Percentiles rank a stretch among this genome's conserved stretches.
These are phyloP conservation scores for Suhomyces atakaporum DNA, from an alignment of 1,139 yeast species.

Conservation along the genomic window DNA sequence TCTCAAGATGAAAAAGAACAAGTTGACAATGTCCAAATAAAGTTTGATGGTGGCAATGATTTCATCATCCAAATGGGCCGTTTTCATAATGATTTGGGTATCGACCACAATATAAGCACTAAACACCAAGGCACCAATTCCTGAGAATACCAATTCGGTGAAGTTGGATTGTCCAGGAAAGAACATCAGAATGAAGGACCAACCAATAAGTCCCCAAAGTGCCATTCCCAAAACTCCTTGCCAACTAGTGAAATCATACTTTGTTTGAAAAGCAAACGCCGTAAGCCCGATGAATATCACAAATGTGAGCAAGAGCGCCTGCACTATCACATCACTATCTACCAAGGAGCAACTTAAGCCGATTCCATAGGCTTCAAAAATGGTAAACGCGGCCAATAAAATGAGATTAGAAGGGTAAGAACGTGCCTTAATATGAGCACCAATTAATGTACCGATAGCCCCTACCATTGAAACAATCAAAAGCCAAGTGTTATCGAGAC, in stretches of 20 bases:
- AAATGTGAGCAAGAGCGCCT: conserved; percentile 71
- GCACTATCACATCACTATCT: conserved; percentile 64
- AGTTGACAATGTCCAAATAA: conserved; percentile 78
- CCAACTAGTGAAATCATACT: conserved; percentile 76
- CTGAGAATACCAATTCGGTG: conserved; percentile 65
- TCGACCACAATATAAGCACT: conserved; percentile 75
- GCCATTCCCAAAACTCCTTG: conserved; percentile 63
- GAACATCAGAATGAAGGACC: conserved; percentile 70
- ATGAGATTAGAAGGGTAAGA: conserved; percentile 63
- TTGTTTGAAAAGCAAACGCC: conserved; percentile 77
- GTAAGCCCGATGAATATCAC: conserved; percentile 76
- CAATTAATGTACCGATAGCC: conserved; percentile 62
- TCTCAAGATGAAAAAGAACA: conserved; percentile 75
- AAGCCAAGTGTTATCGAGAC: conserved; percentile 61
- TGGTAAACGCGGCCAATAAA: conserved; percentile 65
- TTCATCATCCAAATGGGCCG: conserved; percentile 83
- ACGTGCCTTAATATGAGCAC: conserved; percentile 59
- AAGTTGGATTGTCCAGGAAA: conserved; percentile 57
- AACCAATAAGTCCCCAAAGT: conserved; percentile 69
- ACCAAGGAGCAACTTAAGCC: conserved; percentile 68
- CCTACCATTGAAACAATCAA: conserved; percentile 59
- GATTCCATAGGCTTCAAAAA: conserved; percentile 71
- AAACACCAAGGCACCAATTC: conserved; percentile 74
- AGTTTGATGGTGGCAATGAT: conserved; percentile 75
- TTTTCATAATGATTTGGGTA: conserved; percentile 79